These are phyloP conservation scores for Trichoderma sp. DNA, from an alignment of 2,329 filamentous ascomycete species.

Conservation along the genomic window DNA sequence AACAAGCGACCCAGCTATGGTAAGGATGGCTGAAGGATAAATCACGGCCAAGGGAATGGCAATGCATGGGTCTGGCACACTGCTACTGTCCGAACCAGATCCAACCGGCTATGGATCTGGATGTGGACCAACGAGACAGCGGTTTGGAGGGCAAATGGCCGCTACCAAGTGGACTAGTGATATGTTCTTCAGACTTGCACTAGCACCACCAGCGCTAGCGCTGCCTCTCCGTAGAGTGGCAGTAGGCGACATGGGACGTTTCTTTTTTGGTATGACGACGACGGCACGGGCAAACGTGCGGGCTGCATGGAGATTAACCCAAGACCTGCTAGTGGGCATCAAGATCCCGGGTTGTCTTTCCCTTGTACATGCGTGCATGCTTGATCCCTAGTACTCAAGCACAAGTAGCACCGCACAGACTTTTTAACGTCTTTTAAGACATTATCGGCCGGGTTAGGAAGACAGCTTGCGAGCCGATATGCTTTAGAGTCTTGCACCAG, in stretches of 20 bases:
- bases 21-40: slow-evolving; percentile 44
- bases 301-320: slow-evolving; percentile 41
- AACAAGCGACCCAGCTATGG: slow-evolving; percentile 38
- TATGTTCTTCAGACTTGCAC: neutral
- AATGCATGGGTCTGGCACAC: slow-evolving; percentile 32
- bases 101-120: slow-evolving; percentile 44
- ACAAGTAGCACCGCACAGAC: neutral
- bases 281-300: slow-evolving; percentile 39
- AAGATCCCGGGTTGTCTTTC: slow-evolving; percentile 28
- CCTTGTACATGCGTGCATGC: slow-evolving; percentile 12
- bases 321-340: slow-evolving; percentile 29
- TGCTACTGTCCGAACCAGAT: slow-evolving; percentile 40
- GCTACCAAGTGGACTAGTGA: neutral
- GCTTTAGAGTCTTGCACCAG: neutral
- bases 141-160: slow-evolving; percentile 31
- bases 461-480: slow-evolving; percentile 2
- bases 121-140: slow-evolving; percentile 42
- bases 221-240: slow-evolving; percentile 1
- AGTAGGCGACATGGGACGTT: slow-evolving; percentile 29
- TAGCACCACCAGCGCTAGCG: neutral
- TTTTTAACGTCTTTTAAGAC: slow-evolving; percentile 26
- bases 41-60: slow-evolving; percentile 36
- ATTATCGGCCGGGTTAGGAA: slow-evolving; percentile 19
- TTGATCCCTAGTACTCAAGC: neutral
- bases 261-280: slow-evolving; percentile 33